phyloP scores from a whole-genome alignment of 1,139 yeast species.

The Yamadazyma diddensiae region DNA sequence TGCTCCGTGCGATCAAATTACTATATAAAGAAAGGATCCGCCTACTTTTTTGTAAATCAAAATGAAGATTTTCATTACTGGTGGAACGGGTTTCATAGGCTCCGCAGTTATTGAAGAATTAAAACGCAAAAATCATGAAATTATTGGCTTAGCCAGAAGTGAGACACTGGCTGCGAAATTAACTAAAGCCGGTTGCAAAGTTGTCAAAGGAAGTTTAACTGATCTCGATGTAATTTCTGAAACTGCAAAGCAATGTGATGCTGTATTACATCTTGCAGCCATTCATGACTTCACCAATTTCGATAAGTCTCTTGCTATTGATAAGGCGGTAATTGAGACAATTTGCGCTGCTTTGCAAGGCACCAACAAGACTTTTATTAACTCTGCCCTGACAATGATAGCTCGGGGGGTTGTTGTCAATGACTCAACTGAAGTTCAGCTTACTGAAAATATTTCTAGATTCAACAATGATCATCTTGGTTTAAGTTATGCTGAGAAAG shows the following conservation, averaged over 20 bases:
- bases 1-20: not conserved
- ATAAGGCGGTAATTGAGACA: constrained; percentile 18
- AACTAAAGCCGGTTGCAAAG: constrained; percentile 16
- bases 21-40: not conserved
- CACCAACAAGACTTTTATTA: constrained; percentile 18
- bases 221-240: constrained; percentile 20
- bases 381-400: not conserved
- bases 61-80: constrained; percentile 31
- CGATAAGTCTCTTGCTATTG: constrained; percentile 13
- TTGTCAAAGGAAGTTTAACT: constrained; percentile 21
- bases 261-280: constrained; percentile 29
- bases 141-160: constrained; percentile 37
- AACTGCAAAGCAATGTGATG: constrained; percentile 26
- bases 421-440: too few species aligned
- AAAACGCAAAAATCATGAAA: constrained; percentile 25
- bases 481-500: constrained; percentile 13
- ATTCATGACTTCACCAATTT: constrained; percentile 19
- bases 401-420: too few species aligned
- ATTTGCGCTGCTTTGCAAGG: constrained; percentile 21
- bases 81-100: constrained; percentile 42
- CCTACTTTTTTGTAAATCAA: not conserved
- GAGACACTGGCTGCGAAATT: constrained; percentile 29
- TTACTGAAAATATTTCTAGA: not conserved
- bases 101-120: constrained; percentile 25
- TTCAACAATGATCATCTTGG: constrained; percentile 5